Evolutionary conservation across 371 early-diverging fungal genomes (phyloP), one percentile per base, ranked within the genome.

Genomic region (Massospora cicadina): DNA sequence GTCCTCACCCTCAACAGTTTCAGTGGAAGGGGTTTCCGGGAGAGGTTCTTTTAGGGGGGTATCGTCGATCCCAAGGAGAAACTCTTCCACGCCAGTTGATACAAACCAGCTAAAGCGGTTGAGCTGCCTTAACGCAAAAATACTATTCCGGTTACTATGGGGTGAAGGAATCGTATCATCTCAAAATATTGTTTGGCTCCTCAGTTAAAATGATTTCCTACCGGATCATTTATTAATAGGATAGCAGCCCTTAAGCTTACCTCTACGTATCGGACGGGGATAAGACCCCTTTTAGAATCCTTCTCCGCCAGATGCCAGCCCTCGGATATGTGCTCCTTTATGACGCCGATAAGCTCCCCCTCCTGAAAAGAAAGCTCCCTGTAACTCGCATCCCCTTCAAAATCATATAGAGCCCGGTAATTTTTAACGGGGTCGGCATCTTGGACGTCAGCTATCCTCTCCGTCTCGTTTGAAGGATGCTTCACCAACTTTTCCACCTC

Each of bases 21-120:
- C 70, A 28, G 66, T 69, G 33, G 68, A 69, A 1, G 67, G 68
- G 1, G 33, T 27, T 26, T 67, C 59, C 5, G 43, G 43, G 43
- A 43, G 43, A 17, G 43, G 43, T 10, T 43, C 43, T 43, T 43
- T 43, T 5, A 17, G 5, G 17, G 43, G 43, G 43, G 43, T 43
- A 25, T 67, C 60, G 0, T 68, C 67, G 5, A 64, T 69, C 13
- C 59, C 21, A 29, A 76, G 53, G 5, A 76, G 64, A 65, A 71
- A 76, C 65, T 76, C 76, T 27, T 76, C 76, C 31, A 70, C 73
- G 53, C 76, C 74, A 12, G 73, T 71, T 29, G 73, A 74, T 5
- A 76, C 74, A 64, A 76, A 76, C 71, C 74, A 74, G 21, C 72
- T 71, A 58, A 76, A 76, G 17, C 74, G 60, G 59, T 76, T 72